A percentile compares a stretch with the other conserved stretches of the same genome.
Conservation (phyloP, 441 rosid species). For the Francoa sonchifolia region DNA sequence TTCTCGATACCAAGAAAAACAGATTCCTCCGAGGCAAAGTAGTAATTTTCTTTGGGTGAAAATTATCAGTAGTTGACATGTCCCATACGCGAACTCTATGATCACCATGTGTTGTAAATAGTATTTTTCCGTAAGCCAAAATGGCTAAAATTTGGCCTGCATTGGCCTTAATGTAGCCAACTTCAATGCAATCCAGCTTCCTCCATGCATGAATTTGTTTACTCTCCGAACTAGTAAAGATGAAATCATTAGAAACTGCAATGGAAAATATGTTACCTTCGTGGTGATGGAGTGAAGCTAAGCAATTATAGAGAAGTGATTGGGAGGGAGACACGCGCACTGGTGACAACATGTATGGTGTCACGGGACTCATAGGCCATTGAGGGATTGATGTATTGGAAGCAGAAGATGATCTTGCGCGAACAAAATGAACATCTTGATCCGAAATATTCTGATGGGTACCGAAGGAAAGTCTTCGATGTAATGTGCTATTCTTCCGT, state of each 20-base stretch:
- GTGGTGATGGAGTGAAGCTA: conserved; percentile 34
- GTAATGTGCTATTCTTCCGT: neutral
- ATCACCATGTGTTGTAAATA: conserved; percentile 41
- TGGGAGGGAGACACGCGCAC: conserved; percentile 29
- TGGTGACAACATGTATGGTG: conserved; percentile 45
- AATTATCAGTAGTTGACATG: conserved; percentile 22
- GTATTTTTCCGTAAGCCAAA: conserved; percentile 28
- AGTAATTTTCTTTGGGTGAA: conserved; percentile 24
- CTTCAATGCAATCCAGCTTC: conserved; percentile 28
- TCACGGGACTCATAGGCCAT: conserved; percentile 22
- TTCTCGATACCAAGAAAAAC: conserved; percentile 19
- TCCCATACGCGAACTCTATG: conserved; percentile 32
- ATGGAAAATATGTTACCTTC: conserved; percentile 38
- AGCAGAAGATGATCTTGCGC: too few relatives aligned
- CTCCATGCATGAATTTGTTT: conserved; percentile 35
- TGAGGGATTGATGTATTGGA: conserved; percentile 12
- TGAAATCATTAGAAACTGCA: conserved; percentile 29
- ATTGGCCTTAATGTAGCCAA: conserved; percentile 26
- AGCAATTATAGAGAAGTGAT: conserved; percentile 37
- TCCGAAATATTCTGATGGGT: conserved; percentile 17
- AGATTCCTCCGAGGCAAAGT: conserved; percentile 28
- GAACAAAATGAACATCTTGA: conserved; percentile 22
- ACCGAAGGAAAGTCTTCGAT: conserved; percentile 4
- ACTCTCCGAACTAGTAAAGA: conserved; percentile 36
- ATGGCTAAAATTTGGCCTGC: conserved; percentile 31